A percentile compares a stretch with the other conserved stretches of the same genome.
Evolutionary conservation across 192 early-diverging fungal genomes (phyloP).

Genomic region (Chytriomyces confervae): DNA sequence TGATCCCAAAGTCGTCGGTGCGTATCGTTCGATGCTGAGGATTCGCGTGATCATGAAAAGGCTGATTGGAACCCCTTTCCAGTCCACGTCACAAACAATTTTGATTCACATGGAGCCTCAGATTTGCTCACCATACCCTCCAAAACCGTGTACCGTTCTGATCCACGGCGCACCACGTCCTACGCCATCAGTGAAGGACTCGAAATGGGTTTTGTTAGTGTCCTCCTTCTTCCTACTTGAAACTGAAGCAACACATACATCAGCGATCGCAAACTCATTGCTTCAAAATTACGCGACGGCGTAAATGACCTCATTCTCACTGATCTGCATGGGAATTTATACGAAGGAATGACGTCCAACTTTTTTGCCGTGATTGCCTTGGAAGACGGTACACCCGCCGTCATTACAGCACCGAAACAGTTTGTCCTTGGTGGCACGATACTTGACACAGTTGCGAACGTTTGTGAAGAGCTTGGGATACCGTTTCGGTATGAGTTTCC

Average conservation of each 20-base stretch:
- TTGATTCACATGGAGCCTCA: slow-evolving; percentile 23
- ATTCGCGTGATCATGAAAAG: no score
- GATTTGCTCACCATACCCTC: slow-evolving; percentile 17
- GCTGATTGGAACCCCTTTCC: neutral
- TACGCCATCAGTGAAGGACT: slow-evolving; percentile 68
- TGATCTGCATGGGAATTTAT: slow-evolving; percentile 61
- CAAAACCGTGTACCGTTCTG: slow-evolving; percentile 47
- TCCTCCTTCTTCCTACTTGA: neutral
- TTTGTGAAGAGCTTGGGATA: slow-evolving; percentile 63
- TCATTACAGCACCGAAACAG: slow-evolving; percentile 62
- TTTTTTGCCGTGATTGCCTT: slow-evolving; percentile 61
- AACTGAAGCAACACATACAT: neutral
- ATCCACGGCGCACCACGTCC: slow-evolving; percentile 61
- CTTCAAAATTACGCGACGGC: slow-evolving; percentile 36
- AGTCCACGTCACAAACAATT: slow-evolving; percentile 6
- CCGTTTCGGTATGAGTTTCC: slow-evolving; percentile 62
- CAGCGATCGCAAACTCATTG: slow-evolving; percentile 62
- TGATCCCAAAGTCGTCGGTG: slow-evolving; percentile 61
- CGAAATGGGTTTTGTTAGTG: slow-evolving; percentile 66
- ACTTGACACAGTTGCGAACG: slow-evolving; percentile 59
- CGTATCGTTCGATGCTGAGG: slow-evolving; percentile 44
- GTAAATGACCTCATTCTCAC: slow-evolving; percentile 67
- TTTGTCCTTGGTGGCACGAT: slow-evolving; percentile 71
- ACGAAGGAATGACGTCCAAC: slow-evolving; percentile 76
- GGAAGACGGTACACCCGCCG: neutral